phyloP scores from a whole-genome alignment of 1,284 basidiomycete species.

The Fomitopsis pinicola region DNA sequence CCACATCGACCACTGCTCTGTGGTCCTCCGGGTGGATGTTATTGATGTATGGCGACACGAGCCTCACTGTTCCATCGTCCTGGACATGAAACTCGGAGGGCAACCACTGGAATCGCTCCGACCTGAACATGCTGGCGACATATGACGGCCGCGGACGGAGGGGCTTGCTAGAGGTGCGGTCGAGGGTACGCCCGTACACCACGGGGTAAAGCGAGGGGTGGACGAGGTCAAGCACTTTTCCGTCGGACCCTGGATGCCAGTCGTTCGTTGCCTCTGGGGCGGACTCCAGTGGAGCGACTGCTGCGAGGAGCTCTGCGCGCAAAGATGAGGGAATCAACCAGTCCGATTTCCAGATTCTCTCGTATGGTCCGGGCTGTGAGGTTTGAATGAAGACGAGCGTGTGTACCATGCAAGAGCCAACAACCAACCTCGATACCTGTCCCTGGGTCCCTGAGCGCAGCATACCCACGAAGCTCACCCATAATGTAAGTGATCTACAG shows the following conservation, averaged over 20 bases:
- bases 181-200: background rate
- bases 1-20: background rate
- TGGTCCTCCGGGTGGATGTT: background rate
- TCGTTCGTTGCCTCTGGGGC: constrained; percentile 9
- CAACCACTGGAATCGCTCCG: constrained; percentile 6
- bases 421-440: background rate
- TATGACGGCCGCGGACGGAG: background rate
- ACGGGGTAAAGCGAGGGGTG: background rate
- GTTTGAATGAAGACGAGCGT: background rate
- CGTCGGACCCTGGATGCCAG: constrained; percentile 14
- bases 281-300: constrained; percentile 4
- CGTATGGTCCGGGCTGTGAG: background rate
- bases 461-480: background rate
- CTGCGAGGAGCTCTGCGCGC: background rate
- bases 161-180: background rate
- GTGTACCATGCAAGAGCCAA: background rate
- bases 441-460: background rate
- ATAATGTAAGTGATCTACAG: background rate
- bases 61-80: background rate
- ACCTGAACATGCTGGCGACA: background rate
- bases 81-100: constrained; percentile 7
- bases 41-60: background rate
- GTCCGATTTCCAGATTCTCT: background rate
- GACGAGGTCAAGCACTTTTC: constrained; percentile 6
- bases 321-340: background rate